Conservation (phyloP, 2,329 filamentous ascomycete species). For the Aspergillus intermedius region DNA sequence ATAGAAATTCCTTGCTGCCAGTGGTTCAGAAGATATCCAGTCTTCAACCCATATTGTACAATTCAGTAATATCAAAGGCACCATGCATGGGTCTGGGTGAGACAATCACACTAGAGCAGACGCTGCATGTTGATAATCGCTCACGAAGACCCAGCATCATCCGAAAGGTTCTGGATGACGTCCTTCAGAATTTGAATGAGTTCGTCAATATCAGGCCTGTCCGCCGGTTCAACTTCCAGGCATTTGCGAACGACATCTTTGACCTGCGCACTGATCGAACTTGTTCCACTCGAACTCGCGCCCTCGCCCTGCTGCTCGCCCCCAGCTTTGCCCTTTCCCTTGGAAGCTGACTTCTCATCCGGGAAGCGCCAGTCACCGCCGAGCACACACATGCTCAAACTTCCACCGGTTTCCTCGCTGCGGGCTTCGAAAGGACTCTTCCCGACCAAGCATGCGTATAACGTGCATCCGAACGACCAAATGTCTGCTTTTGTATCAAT, state of each 20-base stretch:
- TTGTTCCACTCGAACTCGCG: constrained; percentile 40
- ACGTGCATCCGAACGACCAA: constrained; percentile 94
- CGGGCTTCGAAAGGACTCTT: constrained; percentile 96
- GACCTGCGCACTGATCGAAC: constrained; percentile 68
- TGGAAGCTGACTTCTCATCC: constrained; percentile 63
- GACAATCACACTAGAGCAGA: too few relatives aligned
- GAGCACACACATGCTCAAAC: constrained; percentile 82
- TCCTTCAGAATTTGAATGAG: constrained; percentile 71
- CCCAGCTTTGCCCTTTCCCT: constrained; percentile 49
- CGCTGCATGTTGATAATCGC: too few relatives aligned
- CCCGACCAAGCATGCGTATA: constrained; percentile 92
- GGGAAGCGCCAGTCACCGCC: constrained; percentile 96
- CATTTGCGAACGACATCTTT: constrained; percentile 84
- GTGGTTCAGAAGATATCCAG: constrained; percentile 8
- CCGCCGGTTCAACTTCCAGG: constrained; percentile 75
- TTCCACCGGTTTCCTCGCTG: constrained; percentile 92
- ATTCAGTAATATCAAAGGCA: constrained; percentile 8
- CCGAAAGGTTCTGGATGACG: constrained; percentile 61
- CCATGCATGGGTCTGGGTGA: constrained; percentile 2
- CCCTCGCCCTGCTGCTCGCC: constrained; percentile 14
- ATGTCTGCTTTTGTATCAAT: constrained; percentile 97
- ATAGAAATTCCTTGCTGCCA: too few relatives aligned
- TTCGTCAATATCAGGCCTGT: constrained; percentile 80
- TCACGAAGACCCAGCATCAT: constrained; percentile 42
- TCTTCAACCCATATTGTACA: constrained; percentile 18